Conservation (phyloP, 768 basidiomycete genomes). For the Mycena capillaripes region DNA sequence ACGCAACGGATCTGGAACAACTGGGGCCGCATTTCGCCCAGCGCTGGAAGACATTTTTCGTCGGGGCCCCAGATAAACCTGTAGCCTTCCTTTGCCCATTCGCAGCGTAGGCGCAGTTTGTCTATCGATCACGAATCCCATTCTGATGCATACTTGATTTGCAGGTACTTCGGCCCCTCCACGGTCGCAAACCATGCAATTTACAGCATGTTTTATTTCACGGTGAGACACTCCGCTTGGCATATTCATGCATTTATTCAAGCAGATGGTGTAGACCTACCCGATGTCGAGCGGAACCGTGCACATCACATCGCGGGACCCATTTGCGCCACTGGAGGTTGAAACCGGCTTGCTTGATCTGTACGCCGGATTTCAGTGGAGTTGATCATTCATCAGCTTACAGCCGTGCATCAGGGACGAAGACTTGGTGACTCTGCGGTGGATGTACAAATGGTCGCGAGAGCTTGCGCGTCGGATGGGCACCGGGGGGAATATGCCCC, state of each 20-base stretch:
- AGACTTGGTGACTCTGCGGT: constrained; percentile 46
- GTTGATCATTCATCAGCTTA: neutral
- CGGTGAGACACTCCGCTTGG: neutral
- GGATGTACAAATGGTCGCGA: constrained; percentile 55
- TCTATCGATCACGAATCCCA: too few relatives aligned
- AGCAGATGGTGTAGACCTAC: constrained; percentile 25
- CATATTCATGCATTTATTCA: neutral
- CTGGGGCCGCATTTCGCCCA: constrained; percentile 63
- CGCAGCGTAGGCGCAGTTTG: constrained; percentile 51
- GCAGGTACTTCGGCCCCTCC: neutral
- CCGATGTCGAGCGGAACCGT: neutral
- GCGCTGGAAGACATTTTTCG: constrained; percentile 66
- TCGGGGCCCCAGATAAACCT: constrained; percentile 62
- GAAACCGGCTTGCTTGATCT: neutral
- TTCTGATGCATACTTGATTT: neutral
- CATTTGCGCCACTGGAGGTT: neutral
- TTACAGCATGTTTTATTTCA: neutral
- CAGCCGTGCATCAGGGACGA: constrained; percentile 17
- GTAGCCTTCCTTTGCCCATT: constrained; percentile 48
- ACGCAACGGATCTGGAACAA: constrained; percentile 58
- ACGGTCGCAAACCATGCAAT: neutral
- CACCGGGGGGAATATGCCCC: constrained; percentile 31
- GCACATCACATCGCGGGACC: neutral
- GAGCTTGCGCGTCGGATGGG: constrained; percentile 57
- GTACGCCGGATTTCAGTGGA: neutral